Percentiles rank a stretch among this genome's conserved stretches.
phyloP scores from a whole-genome alignment of 1,284 basidiomycete genomes.

The Inonotus obliquus region DNA sequence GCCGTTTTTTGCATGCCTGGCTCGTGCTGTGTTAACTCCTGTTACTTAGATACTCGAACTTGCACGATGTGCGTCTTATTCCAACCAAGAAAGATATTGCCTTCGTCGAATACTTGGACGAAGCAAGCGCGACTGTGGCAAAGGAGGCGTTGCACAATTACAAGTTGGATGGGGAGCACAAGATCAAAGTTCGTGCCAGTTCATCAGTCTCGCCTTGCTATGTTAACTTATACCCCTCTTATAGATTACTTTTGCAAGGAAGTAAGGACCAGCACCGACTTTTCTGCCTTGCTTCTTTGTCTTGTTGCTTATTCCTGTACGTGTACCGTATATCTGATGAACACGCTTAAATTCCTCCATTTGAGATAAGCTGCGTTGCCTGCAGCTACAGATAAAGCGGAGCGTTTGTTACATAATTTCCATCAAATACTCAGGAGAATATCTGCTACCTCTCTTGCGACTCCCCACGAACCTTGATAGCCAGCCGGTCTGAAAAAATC shows the following conservation, averaged over 20 bases:
- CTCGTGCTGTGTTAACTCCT: constrained; percentile 9
- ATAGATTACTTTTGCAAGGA: constrained; percentile 60
- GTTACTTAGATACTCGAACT: constrained; percentile 72
- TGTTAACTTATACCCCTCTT: constrained; percentile 10
- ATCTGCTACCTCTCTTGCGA: constrained; percentile 30
- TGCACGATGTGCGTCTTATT: constrained; percentile 94
- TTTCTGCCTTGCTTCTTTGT: constrained; percentile 1
- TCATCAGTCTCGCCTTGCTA: neutral
- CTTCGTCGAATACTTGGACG: constrained; percentile 94
- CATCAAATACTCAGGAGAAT: constrained; percentile 21
- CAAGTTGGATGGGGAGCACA: constrained; percentile 92
- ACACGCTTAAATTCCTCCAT: neutral
- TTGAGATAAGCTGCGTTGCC: neutral
- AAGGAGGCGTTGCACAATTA: constrained; percentile 96
- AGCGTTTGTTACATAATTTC: neutral
- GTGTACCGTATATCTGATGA: constrained; percentile 5
- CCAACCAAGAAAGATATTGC: constrained; percentile 94
- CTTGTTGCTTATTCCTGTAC: constrained; percentile 5
- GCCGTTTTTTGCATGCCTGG: constrained; percentile 26
- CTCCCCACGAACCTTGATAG: constrained; percentile 31
- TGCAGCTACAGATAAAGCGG: too few species aligned
- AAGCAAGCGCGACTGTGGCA: constrained; percentile 81
- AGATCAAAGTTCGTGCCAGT: constrained; percentile 75
- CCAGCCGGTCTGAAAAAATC: constrained; percentile 22
- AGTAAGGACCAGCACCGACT: constrained; percentile 30